Base-by-base conservation (phyloP, 2,329 filamentous ascomycete species). In the Aspergillus sp. region DNA sequence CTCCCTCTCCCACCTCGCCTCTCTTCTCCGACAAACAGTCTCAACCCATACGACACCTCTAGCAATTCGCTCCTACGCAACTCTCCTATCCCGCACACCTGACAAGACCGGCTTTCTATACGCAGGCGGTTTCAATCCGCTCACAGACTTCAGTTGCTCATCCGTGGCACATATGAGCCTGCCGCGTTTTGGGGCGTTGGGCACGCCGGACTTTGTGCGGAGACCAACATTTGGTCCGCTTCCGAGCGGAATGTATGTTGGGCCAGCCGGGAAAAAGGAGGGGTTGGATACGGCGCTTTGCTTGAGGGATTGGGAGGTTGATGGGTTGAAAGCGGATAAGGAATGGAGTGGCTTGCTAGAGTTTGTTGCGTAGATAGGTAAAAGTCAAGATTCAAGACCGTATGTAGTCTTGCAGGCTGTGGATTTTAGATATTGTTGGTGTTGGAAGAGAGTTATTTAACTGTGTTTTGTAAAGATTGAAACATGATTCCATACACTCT, bases 81-180 rank as follows among this genome's bases (percentile, higher is more conserved):
- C 60, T 0, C 62, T 61, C 14, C 52, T 67, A 9, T 55, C 57
- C 1, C 56, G 56, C 1, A 57, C 59, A 11, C 35, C 51, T 1
- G 60, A 66, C 31, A 65, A 64, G 17, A 35, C 55, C 0, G 52
- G 37, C 5, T 59, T 66, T n/a, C 44, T 59, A 2, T 66, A 66
- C 37, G 62, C 53, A 0, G 64, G 63, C 1, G 43, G 37, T 0
- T 63, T 63, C 12, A 50, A 65, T 11, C 59, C 57, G 17, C 40
- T 37, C 5, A 59, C 57, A 3, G 64, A 65, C 21, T 40, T 65
- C 2, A 51, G 53, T 3, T 63, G 55, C 19, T 60, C 58, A n/a
- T 60, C 57, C 14, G 45, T 64, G 3, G 62, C 64, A 3, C 62
- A 65, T 47, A 33, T 63, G 3, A 33, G 39, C 4, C 11, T 59